Percentiles rank a stretch among this genome's conserved stretches.
Conservation (phyloP, 169 alveolate species). For the Plasmodium fragile region DNA sequence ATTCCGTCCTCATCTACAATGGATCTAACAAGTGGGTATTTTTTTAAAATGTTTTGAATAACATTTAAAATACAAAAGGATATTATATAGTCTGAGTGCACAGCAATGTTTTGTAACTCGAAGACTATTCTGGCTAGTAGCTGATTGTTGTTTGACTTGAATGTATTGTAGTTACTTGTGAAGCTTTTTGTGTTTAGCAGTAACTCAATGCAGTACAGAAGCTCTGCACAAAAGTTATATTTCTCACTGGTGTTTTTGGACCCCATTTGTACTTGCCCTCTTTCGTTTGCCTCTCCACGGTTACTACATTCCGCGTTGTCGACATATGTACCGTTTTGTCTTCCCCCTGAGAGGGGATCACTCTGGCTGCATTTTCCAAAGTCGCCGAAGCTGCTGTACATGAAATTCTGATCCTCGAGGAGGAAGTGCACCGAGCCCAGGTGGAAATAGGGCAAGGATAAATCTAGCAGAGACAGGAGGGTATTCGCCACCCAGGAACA, state of each 20-base stretch:
- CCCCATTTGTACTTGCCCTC: neutral
- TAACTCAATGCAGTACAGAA: constrained; percentile 38
- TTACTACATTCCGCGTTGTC: neutral
- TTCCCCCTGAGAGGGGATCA: neutral
- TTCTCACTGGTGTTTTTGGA: neutral
- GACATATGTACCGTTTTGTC: neutral
- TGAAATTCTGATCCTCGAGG: constrained; percentile 10
- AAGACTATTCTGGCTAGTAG: constrained; percentile 22
- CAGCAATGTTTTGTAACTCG: constrained; percentile 8
- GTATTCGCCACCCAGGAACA: constrained; percentile 52
- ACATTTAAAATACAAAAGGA: constrained; percentile 17
- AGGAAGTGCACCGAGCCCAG: constrained; percentile 2
- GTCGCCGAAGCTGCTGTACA: constrained; percentile 7
- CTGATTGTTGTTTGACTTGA: constrained; percentile 35
- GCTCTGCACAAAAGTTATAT: constrained; percentile 17
- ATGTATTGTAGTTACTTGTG: constrained; percentile 14
- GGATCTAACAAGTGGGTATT: constrained; percentile 27
- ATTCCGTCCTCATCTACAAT: constrained; percentile 60
- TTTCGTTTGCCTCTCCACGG: neutral
- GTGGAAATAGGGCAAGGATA: constrained; percentile 18
- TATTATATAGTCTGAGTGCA: constrained; percentile 61
- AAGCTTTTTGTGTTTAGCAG: constrained; percentile 54
- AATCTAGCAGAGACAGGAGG: constrained; percentile 14
- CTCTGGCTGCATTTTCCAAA: neutral
- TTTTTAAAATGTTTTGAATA: neutral